Conservation (phyloP, 306 rosid genomes). For the Prunus armeniaca region DNA sequence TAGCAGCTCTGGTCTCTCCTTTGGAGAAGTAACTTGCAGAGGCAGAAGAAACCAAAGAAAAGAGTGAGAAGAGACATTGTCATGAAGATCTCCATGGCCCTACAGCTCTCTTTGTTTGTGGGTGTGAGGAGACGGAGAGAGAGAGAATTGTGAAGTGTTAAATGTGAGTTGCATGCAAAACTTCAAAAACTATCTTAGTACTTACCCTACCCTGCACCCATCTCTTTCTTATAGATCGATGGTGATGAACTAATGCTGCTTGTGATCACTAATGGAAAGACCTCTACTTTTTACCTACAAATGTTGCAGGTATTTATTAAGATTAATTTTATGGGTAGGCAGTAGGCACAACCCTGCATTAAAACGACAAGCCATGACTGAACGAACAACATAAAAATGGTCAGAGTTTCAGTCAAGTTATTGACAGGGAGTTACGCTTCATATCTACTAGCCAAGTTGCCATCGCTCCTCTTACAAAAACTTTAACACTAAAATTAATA, state of each 20-base stretch:
- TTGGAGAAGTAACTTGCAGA: slow-evolving; percentile 36
- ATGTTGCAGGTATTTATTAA: background rate
- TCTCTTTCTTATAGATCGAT: background rate
- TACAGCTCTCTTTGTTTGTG: background rate
- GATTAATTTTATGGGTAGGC: background rate
- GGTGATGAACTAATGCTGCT: background rate
- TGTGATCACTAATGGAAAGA: background rate
- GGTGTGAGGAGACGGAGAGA: background rate
- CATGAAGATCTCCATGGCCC: slow-evolving; percentile 41
- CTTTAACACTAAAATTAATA: too few relatives aligned
- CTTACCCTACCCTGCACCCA: background rate
- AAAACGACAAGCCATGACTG: too few relatives aligned
- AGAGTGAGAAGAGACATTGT: slow-evolving; percentile 30
- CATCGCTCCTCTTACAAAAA: background rate
- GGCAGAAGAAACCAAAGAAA: slow-evolving; percentile 24
- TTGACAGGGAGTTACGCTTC: background rate
- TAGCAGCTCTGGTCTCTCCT: slow-evolving; percentile 55
- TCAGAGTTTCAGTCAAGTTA: background rate
- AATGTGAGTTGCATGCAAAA: background rate
- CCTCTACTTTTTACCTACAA: background rate
- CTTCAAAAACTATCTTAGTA: background rate
- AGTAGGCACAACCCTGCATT: background rate
- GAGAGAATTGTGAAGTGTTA: background rate
- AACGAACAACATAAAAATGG: background rate
- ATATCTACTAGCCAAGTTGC: background rate